Percentiles rank a stretch among this genome's conserved stretches.
Evolutionary conservation across 805 yeast species (phyloP).

Genomic region (Groenewaldozyma salmanticensis): DNA sequence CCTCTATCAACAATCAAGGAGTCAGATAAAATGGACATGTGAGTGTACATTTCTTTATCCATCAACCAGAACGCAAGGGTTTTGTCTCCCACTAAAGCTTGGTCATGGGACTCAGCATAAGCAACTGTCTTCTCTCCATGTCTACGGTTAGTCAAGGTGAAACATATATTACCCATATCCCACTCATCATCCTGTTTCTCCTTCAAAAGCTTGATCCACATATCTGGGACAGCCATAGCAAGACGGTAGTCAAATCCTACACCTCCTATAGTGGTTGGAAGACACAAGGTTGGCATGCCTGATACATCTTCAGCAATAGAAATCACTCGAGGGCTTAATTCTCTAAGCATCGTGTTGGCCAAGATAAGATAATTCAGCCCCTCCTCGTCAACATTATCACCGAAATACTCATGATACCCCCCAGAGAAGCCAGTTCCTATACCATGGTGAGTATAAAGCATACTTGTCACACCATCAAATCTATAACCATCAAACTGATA

Average conservation of each 20-base stretch:
- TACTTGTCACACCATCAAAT: slow-evolving; percentile 93
- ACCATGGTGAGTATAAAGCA: slow-evolving; percentile 90
- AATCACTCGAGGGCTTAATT: slow-evolving; percentile 45
- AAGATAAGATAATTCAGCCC: slow-evolving; percentile 81
- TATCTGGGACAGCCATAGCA: slow-evolving; percentile 97
- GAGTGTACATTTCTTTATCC: slow-evolving; percentile 97
- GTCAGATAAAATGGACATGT: slow-evolving; percentile 72
- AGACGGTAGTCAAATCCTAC: slow-evolving; percentile 88
- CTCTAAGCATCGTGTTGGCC: slow-evolving; percentile 70
- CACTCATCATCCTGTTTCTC: slow-evolving; percentile 81
- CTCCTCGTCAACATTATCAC: slow-evolving; percentile 73
- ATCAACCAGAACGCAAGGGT: slow-evolving; percentile 95
- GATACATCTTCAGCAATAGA: slow-evolving; percentile 95
- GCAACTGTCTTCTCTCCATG: slow-evolving; percentile 82
- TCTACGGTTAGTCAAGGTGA: slow-evolving; percentile 79
- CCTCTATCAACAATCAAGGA: slow-evolving; percentile 85
- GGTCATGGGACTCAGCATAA: slow-evolving; percentile 93
- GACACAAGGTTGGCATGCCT: slow-evolving; percentile 92
- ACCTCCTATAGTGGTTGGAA: slow-evolving; percentile 68
- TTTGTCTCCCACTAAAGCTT: slow-evolving; percentile 95
- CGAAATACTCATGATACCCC: slow-evolving; percentile 83
- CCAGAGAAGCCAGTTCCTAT: slow-evolving; percentile 83
- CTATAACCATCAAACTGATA: slow-evolving; percentile 90
- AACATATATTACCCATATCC: slow-evolving; percentile 75
- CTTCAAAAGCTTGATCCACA: slow-evolving; percentile 94